Evolutionary conservation across 768 basidiomycete species (phyloP).

Genomic region (Mycena amicta): DNA sequence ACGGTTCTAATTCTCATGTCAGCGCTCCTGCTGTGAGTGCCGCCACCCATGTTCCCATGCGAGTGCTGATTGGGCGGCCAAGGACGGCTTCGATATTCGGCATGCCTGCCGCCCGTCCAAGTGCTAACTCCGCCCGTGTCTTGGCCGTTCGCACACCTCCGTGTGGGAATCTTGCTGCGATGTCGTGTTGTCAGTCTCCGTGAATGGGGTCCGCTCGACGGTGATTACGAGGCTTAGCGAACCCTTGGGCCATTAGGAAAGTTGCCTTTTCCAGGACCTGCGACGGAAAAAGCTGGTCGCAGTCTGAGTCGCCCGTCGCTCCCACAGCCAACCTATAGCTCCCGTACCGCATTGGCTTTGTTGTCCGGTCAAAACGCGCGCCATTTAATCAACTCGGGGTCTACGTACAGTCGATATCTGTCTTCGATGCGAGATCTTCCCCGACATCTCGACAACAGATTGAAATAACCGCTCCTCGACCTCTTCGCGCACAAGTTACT

Average conservation of each 20-base stretch:
- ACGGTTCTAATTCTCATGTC: constrained; percentile 16
- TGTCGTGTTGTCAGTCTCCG: constrained; percentile 2
- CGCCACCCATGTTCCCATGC: constrained; percentile 13
- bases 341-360: neutral
- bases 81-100: constrained; percentile 12
- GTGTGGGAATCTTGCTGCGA: constrained; percentile 15
- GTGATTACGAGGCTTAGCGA: too few relatives aligned
- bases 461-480: neutral
- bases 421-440: neutral
- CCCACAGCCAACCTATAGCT: too few relatives aligned
- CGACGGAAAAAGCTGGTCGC: too few relatives aligned
- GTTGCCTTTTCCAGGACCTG: neutral
- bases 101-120: constrained; percentile 10
- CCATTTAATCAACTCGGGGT: neutral
- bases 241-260: neutral
- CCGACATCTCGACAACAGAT: neutral
- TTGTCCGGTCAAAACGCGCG: neutral
- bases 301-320: too few relatives aligned
- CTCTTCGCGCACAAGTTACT: neutral
- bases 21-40: constrained; percentile 5
- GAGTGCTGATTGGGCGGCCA: constrained; percentile 18
- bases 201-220: too few relatives aligned
- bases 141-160: constrained; percentile 2
- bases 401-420: neutral
- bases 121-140: constrained; percentile 18